Evolutionary conservation across 176 grass and related monocot species (phyloP).

Genomic region (Juncus effusus): DNA sequence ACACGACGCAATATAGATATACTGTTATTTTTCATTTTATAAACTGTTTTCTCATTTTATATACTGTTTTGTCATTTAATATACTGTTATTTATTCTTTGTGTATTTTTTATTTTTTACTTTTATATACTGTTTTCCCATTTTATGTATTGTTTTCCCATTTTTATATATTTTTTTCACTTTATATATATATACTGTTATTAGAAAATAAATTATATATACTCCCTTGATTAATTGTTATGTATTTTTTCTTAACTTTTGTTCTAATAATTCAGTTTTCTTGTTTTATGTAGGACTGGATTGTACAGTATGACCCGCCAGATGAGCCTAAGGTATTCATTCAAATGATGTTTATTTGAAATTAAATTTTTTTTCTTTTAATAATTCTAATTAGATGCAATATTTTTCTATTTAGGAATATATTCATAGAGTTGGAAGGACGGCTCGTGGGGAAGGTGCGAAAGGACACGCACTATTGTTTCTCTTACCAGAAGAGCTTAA

Average conservation of each 20-base stretch:
- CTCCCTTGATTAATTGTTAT: background rate
- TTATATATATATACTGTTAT: too few species aligned
- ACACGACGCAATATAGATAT: background rate
- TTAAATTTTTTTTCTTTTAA: background rate
- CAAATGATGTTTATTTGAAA: background rate
- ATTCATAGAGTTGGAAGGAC: constrained; percentile 48
- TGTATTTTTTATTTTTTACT: too few species aligned
- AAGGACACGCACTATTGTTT: constrained; percentile 31
- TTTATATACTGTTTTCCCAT: too few species aligned
- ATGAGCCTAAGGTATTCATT: constrained; percentile 37
- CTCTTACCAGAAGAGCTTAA: constrained; percentile 18
- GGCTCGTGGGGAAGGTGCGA: constrained; percentile 40
- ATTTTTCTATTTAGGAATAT: constrained; percentile 31
- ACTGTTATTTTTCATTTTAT: too few species aligned
- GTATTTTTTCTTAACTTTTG: background rate
- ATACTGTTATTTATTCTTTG: too few species aligned
- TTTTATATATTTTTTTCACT: background rate
- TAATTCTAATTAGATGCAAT: background rate
- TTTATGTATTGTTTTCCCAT: background rate
- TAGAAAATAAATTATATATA: too few species aligned
- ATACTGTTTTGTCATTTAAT: too few species aligned
- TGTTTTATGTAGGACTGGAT: constrained; percentile 40
- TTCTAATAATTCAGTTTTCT: background rate
- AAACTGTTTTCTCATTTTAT: too few species aligned
- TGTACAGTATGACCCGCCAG: constrained; percentile 45